Base-by-base conservation (phyloP, 176 grass and related monocot species). In the Thalia dealbata region DNA sequence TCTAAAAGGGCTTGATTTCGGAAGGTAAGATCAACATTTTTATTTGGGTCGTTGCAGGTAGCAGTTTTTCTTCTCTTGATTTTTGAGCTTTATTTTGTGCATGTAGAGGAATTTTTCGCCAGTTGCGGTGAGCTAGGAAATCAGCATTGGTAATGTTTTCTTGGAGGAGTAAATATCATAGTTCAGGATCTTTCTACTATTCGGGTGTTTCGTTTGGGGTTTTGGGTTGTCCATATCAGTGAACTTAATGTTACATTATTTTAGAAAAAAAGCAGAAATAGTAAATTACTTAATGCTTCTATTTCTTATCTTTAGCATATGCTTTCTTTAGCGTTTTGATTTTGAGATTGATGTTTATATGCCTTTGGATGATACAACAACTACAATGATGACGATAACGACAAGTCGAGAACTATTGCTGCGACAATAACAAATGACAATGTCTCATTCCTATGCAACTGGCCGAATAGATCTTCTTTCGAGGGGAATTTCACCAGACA, bases 271-370 rank as follows among this genome's bases (percentile, higher is more conserved):
- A 38, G 32, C 32, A 38, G 32, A 38, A 38, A 38, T 38, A 38
- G 32, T 38, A 38, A 38, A 38, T 38, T 38, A 4, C 1, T 38
- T 38, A 38, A 38, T 38, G 1, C 9, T 24, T 61, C 21, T 8
- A n/a, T 61, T 61, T 61, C 56, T 61, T 61, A 61, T 61, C n/a
- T 19, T 24, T 61, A 19, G n/a, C 56, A 61, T 19, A 61, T 61
- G 56, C 56, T 61, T 61, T 24, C 23, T 1, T 24, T 61, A 24
- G 18, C 21, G 7, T 23, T 61, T n/a, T 61, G 9, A 10, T 24
- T 61, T 24, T 61, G 56, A 48, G 45, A 61, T 61, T 61, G 9
- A 21, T 61, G n/a, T 61, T 61, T 61, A 11, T 23, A 61, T 61
- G n/a, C 56, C n/a, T 61, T 61, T 61, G 56, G 18, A 61, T 61